phyloP scores from a whole-genome alignment of 805 yeast species.

The Kuraishia molischiana region DNA sequence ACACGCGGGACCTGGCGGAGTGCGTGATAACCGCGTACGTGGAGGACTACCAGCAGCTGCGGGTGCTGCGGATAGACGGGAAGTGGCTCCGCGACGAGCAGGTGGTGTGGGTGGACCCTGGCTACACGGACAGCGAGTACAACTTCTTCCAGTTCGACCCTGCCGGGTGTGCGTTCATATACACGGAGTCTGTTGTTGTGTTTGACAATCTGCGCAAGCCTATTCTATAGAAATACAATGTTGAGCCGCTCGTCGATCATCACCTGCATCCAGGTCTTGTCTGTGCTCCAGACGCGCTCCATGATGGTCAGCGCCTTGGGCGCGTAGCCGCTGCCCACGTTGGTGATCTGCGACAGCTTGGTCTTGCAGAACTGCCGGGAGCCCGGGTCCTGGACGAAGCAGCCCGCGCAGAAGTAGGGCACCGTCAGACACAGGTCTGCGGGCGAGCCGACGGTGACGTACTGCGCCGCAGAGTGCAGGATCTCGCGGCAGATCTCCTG shows the following conservation, averaged over 20 bases:
- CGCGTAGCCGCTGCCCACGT: slow-evolving; percentile 28
- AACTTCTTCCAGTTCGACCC: not conserved
- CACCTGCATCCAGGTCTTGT: slow-evolving; percentile 41
- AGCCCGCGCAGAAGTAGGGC: slow-evolving; percentile 48
- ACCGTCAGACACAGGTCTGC: slow-evolving; percentile 48
- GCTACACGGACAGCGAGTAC: not conserved
- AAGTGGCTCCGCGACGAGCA: not conserved
- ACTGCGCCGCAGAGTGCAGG: slow-evolving; percentile 22
- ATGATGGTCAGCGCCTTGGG: slow-evolving; percentile 26
- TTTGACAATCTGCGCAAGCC: not conserved
- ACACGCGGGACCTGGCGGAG: slow-evolving; percentile 5
- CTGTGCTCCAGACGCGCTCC: slow-evolving; percentile 42
- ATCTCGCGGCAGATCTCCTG: slow-evolving; percentile 36
- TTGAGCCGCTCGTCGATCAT: slow-evolving; percentile 31
- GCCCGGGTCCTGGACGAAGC: slow-evolving; percentile 35
- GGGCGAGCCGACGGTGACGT: slow-evolving; percentile 34
- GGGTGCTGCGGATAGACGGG: not conserved
- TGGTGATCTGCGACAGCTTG: slow-evolving; percentile 30
- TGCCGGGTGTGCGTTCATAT: not conserved
- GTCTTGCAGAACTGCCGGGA: slow-evolving; percentile 25
- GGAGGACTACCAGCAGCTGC: too few species aligned
- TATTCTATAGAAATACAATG: slow-evolving; percentile 29
- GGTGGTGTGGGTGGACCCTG: not conserved
- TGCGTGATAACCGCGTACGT: too few species aligned
- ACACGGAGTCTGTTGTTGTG: not conserved